Evolutionary conservation across 2,329 filamentous ascomycete genomes (phyloP).

Genomic region (Iodosphaeria phyllophila): DNA sequence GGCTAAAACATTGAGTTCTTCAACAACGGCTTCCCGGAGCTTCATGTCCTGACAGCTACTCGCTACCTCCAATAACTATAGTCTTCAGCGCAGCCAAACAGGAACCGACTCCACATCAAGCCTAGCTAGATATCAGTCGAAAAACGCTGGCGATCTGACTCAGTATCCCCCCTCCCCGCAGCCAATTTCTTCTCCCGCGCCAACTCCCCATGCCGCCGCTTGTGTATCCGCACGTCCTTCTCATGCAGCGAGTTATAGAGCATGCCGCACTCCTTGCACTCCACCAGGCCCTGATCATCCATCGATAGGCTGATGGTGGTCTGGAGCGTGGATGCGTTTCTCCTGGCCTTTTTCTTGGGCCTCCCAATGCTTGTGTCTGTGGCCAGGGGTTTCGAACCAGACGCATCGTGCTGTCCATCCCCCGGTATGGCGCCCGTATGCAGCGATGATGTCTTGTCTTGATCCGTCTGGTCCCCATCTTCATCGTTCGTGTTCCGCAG

Average conservation of each 20-base stretch:
- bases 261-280: constrained; percentile 23
- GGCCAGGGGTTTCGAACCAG: neutral
- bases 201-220: constrained; percentile 15
- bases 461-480: constrained; percentile 3
- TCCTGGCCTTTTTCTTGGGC: constrained; percentile 7
- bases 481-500: constrained; percentile 1
- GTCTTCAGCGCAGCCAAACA: too few species aligned
- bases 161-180: too few species aligned
- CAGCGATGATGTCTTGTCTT: neutral
- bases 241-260: constrained; percentile 25
- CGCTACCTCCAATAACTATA: too few species aligned
- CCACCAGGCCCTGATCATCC: constrained; percentile 16
- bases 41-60: too few species aligned
- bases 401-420: too few species aligned
- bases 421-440: too few species aligned
- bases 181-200: constrained; percentile 9
- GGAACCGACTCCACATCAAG: too few species aligned
- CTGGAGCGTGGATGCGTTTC: constrained; percentile 15
- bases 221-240: constrained; percentile 21
- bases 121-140: too few species aligned
- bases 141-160: too few species aligned
- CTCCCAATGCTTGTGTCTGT: constrained; percentile 6
- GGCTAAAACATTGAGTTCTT: too few species aligned
- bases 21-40: too few species aligned
- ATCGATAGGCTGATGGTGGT: constrained; percentile 21